These are phyloP conservation scores for Paramarasmius palmivorus DNA, from an alignment of 1,284 basidiomycete species.

Conservation along the genomic window DNA sequence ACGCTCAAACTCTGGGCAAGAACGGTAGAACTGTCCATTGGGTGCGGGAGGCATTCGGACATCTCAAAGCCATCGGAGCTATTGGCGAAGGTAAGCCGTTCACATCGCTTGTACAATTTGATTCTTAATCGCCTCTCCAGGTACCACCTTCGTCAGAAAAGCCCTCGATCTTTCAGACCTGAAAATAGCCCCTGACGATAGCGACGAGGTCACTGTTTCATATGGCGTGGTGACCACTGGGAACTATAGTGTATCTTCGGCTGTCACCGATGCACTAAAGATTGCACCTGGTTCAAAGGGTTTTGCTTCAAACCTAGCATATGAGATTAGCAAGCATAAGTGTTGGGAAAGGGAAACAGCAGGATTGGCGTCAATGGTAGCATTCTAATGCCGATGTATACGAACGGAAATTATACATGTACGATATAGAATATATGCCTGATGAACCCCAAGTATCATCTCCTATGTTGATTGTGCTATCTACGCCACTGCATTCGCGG, in stretches of 20 bases:
- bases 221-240: constrained; percentile 66
- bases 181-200: constrained; percentile 34
- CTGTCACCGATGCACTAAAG: constrained; percentile 39
- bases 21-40: constrained; percentile 69
- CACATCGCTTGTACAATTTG: background rate
- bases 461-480: too few species aligned
- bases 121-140: constrained; percentile 29
- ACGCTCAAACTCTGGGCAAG: constrained; percentile 49
- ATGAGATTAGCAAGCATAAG: constrained; percentile 63
- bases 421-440: too few species aligned
- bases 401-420: too few species aligned
- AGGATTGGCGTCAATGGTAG: constrained; percentile 53
- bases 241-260: constrained; percentile 42
- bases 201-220: constrained; percentile 45
- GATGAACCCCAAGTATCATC: too few species aligned
- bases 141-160: constrained; percentile 46
- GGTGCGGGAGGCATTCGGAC: constrained; percentile 77
- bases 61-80: constrained; percentile 77
- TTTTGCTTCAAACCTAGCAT: constrained; percentile 60
- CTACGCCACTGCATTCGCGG: too few species aligned
- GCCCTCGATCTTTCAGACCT: constrained; percentile 49
- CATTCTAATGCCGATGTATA: too few species aligned
- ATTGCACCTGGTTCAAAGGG: constrained; percentile 46
- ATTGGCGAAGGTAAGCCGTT: constrained; percentile 58
- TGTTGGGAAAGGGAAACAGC: constrained; percentile 62